phyloP scores from a whole-genome alignment of 2,329 filamentous ascomycete species.

The Colletotrichum agaves region DNA sequence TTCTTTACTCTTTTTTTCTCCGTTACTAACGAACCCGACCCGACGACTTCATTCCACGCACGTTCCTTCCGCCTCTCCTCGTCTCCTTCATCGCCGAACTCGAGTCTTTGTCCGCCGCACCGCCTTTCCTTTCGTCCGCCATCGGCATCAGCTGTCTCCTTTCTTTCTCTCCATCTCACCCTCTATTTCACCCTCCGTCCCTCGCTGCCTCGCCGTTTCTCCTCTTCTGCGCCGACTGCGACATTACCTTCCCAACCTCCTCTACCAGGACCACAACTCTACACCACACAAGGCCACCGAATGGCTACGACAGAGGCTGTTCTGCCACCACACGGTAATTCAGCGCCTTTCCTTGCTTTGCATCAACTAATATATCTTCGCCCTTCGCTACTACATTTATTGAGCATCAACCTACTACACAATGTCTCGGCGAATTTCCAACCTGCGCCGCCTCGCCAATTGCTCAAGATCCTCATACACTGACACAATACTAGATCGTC shows the following conservation, averaged over 20 bases:
- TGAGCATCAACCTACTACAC: neutral
- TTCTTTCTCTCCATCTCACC: too few relatives aligned
- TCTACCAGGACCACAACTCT: neutral
- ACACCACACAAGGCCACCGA: constrained; percentile 22
- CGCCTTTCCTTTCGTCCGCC: neutral
- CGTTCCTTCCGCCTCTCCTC: constrained; percentile 1
- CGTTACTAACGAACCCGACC: neutral
- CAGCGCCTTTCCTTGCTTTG: neutral
- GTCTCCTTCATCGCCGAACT: constrained; percentile 5
- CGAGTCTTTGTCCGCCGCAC: neutral
- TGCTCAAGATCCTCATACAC: constrained; percentile 36
- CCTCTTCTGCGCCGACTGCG: constrained; percentile 5
- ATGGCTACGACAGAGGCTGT: constrained; percentile 41
- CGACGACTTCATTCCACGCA: constrained; percentile 7
- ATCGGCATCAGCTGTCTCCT: neutral
- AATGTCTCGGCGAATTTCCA: constrained; percentile 1
- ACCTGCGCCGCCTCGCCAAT: constrained; percentile 33
- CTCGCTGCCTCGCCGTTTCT: neutral
- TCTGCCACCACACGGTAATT: constrained; percentile 40
- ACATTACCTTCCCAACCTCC: constrained; percentile 13
- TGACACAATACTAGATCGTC: constrained; percentile 68
- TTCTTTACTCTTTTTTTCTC: neutral
- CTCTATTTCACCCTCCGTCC: neutral
- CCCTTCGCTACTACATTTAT: neutral
- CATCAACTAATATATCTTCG: neutral